Base-by-base conservation (phyloP, 2,329 filamentous ascomycete genomes). In the Curvularia sp. region DNA sequence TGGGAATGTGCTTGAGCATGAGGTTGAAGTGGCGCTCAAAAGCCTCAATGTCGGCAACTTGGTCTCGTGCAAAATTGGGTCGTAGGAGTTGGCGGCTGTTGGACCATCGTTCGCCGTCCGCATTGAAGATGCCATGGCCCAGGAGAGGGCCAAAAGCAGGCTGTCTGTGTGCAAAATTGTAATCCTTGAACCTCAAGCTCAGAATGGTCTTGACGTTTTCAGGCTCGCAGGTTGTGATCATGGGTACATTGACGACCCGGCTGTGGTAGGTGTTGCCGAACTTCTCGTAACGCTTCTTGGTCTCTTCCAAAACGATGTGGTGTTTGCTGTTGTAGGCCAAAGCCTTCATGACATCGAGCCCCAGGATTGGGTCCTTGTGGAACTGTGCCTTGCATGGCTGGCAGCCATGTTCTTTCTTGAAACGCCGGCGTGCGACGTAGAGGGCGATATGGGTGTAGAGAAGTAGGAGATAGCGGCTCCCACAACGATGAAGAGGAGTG, bases 1-100 rank as follows among this genome's bases (percentile, higher is more conserved):
- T 85, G 77, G 87, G 86, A 8, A 92, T 81, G 22, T 82, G 81
- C n/a, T 80, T 78, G 26, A 90, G 79, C 56, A 92, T 77, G 26
- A 83, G 79, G 31, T 80, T 74, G 15, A 89, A 79, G 75, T 90
- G 87, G 2, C 72, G 76, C 65, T 90, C 88, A 51, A 89, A 88
- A 1, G 84, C 85, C 1, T 78, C 75, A 5, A 86, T 70, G 66
- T 86, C 82, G 4, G 79, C 81, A 9, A 86, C 78, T 62, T 86
- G 84, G 10, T 80, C 78, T 8, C 82, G 75, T 0, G 76, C 79
- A 63, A 86, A 86, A 59, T 84, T 83, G 1, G 84, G 84, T 22
- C 84, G 77, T 13, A 89, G 77, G 61, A 83, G 76, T 28, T 81
- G 78, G 9, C 81, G 72, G 20, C 72, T 75, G 49, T 77, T 74